phyloP scores from a whole-genome alignment of 805 yeast species.

The Cyberlindnera galapagoensis region DNA sequence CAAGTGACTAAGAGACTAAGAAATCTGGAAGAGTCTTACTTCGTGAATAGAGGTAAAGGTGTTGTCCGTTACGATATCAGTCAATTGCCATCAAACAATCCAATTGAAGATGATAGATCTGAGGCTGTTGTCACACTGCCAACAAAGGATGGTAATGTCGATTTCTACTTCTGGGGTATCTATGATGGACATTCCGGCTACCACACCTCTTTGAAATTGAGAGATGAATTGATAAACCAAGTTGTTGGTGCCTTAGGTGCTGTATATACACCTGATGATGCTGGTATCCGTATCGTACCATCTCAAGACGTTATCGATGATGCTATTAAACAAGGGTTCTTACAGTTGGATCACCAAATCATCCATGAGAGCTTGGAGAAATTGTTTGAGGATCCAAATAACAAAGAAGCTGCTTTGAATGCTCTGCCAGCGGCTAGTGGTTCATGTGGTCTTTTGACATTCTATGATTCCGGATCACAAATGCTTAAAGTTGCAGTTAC shows the following conservation, averaged over 20 bases:
- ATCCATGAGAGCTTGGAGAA: constrained; percentile 68
- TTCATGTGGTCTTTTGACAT: constrained; percentile 83
- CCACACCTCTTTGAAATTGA: constrained; percentile 80
- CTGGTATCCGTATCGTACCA: constrained; percentile 49
- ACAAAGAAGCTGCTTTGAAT: constrained; percentile 44
- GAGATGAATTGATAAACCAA: constrained; percentile 69
- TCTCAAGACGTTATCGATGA: constrained; percentile 63
- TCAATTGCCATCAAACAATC: constrained; percentile 86
- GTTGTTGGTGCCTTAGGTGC: constrained; percentile 75
- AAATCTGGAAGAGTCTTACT: constrained; percentile 71
- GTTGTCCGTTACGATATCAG: constrained; percentile 82
- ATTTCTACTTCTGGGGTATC: constrained; percentile 93
- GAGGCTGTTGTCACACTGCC: constrained; percentile 77
- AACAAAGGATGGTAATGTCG: constrained; percentile 39
- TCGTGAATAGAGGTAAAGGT: constrained; percentile 80
- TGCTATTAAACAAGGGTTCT: constrained; percentile 76
- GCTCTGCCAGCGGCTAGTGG: constrained; percentile 95
- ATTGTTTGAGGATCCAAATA: constrained; percentile 60
- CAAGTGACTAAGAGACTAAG: constrained; percentile 68
- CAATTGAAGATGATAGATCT: constrained; percentile 90
- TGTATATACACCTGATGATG: constrained; percentile 51
- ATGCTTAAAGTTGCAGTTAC: constrained; percentile 85
- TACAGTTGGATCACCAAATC: constrained; percentile 79
- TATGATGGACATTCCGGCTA: constrained; percentile 98
- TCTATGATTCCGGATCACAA: constrained; percentile 72